Evolutionary conservation across 2,329 filamentous ascomycete species (phyloP).

Genomic region (Penicillium rolfsii): DNA sequence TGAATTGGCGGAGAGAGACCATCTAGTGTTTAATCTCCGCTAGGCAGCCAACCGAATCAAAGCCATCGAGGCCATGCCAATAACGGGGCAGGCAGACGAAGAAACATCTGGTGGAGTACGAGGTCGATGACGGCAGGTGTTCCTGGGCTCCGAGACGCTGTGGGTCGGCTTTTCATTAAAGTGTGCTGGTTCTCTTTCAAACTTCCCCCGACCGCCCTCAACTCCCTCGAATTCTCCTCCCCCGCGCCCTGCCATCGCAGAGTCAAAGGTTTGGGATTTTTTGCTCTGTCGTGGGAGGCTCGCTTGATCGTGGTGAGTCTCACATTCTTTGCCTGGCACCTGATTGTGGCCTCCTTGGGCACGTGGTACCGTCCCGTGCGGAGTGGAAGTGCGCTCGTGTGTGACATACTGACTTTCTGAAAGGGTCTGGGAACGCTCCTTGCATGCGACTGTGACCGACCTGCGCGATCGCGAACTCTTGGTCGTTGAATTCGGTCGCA

Average conservation of each 20-base stretch:
- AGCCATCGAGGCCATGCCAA: background rate
- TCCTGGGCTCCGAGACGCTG: background rate
- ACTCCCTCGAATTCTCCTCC: background rate
- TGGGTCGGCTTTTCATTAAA: conserved; percentile 13
- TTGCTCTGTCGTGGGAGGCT: background rate
- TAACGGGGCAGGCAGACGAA: background rate
- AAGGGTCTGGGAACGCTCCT: conserved; percentile 17
- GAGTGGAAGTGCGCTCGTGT: conserved; percentile 9
- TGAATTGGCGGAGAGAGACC: background rate
- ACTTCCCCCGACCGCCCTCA: conserved; percentile 3
- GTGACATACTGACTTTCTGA: conserved; percentile 2
- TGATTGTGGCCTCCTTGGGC: conserved; percentile 1
- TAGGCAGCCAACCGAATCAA: background rate
- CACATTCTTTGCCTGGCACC: conserved; percentile 5
- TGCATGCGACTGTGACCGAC: conserved; percentile 17
- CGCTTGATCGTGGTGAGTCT: conserved; percentile 2
- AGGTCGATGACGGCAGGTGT: conserved; percentile 3
- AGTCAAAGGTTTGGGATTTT: background rate
- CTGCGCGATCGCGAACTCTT: conserved; percentile 9
- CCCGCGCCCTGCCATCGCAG: conserved; percentile 3
- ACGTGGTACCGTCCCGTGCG: conserved; percentile 13
- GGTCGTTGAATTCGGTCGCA: background rate
- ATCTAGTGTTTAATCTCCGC: background rate
- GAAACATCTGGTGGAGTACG: background rate
- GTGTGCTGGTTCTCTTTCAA: background rate